Evolutionary conservation across 305 asterid genomes (phyloP).

Genomic region (Solanum aculeatissimum): DNA sequence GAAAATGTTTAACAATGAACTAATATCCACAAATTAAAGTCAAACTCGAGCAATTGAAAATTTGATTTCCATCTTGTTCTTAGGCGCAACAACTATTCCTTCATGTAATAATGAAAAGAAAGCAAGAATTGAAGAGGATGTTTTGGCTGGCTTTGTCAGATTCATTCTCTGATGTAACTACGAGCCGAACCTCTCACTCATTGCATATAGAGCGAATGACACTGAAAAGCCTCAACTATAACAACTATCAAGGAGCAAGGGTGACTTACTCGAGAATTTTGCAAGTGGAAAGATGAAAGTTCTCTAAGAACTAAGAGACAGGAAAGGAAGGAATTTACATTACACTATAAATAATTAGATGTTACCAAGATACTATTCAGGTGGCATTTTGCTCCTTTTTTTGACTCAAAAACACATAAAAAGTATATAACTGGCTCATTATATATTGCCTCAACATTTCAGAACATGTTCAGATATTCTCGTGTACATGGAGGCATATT

Average conservation of each 20-base stretch:
- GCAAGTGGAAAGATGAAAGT: not conserved
- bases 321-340: not conserved
- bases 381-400: not conserved
- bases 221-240: not conserved
- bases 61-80: not conserved
- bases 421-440: not conserved
- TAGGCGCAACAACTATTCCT: not conserved
- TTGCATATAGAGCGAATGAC: not conserved
- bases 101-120: not conserved
- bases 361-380: not conserved
- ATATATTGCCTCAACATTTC: not conserved
- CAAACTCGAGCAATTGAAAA: not conserved
- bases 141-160: not conserved
- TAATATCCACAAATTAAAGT: not conserved
- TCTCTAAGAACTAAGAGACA: not conserved
- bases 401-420: not conserved
- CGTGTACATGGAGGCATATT: not conserved
- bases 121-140: not conserved
- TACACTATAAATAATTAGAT: not conserved
- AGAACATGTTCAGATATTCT: not conserved
- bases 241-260: not conserved
- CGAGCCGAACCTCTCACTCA: not conserved
- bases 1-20: not conserved
- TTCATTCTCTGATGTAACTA: not conserved
- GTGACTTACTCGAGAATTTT: not conserved